Conservation (phyloP, 371 early-diverging fungal genomes). For the Mortierella sp. region DNA sequence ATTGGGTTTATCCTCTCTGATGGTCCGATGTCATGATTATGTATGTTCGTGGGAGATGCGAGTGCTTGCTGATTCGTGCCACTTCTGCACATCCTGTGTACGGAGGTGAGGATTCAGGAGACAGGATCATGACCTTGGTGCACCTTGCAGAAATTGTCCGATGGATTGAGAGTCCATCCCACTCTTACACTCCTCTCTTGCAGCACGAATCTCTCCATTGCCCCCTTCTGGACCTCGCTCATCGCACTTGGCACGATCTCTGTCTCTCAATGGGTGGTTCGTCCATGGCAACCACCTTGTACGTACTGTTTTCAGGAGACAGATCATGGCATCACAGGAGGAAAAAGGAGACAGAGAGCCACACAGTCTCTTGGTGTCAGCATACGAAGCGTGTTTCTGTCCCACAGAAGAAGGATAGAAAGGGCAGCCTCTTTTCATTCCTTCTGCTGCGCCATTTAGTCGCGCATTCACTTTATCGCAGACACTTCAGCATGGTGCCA, state of each 20-base stretch:
- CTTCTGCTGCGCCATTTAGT: not conserved
- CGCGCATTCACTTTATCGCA: no score
- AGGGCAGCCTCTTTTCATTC: not conserved
- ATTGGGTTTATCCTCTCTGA: not conserved
- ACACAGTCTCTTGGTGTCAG: slow-evolving; percentile 1
- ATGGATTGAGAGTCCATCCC: slow-evolving; percentile 39
- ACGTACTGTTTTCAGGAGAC: not conserved
- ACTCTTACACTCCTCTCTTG: slow-evolving; percentile 4
- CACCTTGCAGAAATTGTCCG: slow-evolving; percentile 5
- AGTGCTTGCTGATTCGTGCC: slow-evolving; percentile 2
- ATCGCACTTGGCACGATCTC: no score
- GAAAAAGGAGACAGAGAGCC: slow-evolving; percentile 23
- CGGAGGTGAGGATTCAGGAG: slow-evolving; percentile 14
- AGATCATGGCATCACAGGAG: not conserved
- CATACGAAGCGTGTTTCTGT: no score
- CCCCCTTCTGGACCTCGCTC: not conserved
- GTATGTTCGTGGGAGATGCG: no score
- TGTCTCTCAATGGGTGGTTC: no score
- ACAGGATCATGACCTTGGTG: slow-evolving; percentile 3
- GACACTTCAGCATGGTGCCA: no score
- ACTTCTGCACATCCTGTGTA: slow-evolving; percentile 1
- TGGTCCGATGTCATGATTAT: not conserved
- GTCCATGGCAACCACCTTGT: no score
- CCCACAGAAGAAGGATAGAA: not conserved
- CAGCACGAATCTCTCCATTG: not conserved